phyloP scores from a whole-genome alignment of 2,329 filamentous ascomycete species.

The Fusarium armeniacum region DNA sequence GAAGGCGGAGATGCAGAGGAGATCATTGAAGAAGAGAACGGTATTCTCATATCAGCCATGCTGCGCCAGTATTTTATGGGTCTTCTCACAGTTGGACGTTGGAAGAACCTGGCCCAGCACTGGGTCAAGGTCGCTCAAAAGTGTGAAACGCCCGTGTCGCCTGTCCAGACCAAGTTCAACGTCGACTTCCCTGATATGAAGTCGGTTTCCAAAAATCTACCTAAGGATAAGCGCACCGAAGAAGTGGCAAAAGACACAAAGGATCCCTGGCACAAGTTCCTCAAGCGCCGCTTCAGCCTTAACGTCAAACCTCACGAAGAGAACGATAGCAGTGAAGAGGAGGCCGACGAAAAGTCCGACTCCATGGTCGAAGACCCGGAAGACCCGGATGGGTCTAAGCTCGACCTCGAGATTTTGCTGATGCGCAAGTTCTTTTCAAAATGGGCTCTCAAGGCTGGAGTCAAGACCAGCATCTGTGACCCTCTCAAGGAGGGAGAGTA shows the following conservation, averaged over 20 bases:
- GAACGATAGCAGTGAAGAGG: constrained; percentile 61
- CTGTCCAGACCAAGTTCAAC: constrained; percentile 39
- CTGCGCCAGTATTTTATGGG: constrained; percentile 93
- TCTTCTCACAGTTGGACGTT: constrained; percentile 83
- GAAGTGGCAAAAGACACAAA: constrained; percentile 41
- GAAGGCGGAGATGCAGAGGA: constrained; percentile 84
- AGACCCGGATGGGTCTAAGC: constrained; percentile 56
- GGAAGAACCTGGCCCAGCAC: constrained; percentile 79
- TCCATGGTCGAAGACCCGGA: constrained; percentile 51
- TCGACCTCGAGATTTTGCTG: constrained; percentile 71
- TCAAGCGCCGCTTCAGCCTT: constrained; percentile 54
- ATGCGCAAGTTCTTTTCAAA: constrained; percentile 78
- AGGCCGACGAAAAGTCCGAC: constrained; percentile 29
- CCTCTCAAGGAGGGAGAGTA: constrained; percentile 71
- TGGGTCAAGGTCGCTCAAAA: constrained; percentile 76
- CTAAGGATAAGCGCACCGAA: constrained; percentile 39
- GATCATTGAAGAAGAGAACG: constrained; percentile 87
- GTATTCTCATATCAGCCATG: constrained; percentile 87
- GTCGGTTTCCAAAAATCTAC: constrained; percentile 43
- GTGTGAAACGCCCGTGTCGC: constrained; percentile 66
- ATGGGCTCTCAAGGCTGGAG: constrained; percentile 78
- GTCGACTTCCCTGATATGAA: constrained; percentile 43
- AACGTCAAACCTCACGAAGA: constrained; percentile 54
- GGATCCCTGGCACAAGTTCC: constrained; percentile 56
- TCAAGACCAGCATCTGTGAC: constrained; percentile 68